Base-by-base conservation (phyloP, 257 asterid species). In the Solanum commersonii region DNA sequence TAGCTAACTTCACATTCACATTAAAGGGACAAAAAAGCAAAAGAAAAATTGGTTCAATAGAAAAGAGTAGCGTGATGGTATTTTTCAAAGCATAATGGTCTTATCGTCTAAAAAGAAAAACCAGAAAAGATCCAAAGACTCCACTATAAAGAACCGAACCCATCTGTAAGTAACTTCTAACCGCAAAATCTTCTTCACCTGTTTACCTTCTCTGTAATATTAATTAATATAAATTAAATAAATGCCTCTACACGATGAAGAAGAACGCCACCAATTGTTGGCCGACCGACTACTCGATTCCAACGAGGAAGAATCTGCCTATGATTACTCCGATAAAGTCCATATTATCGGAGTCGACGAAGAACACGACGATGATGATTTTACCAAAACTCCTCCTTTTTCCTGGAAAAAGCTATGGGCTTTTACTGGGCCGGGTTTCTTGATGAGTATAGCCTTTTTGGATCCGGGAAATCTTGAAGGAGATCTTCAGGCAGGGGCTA, bases 381-480 rank as follows among this genome's bases (percentile, higher is more conserved):
- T 93, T 87, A 88, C 88, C 77, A 15, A 13, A 27, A 38, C 89
- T 38, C 97, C 98, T 83, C 94, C 98, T 5, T 95, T 95, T 87
- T 95, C 98, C 35, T 95, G 98, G 98, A 88, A 92, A 83, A 95
- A 94, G 92, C 95, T 95, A 3, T 95, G 98, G 98, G 93, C 93
- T 1, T 95, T 95, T 92, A 95, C 96, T 6, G 98, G 98, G 2
- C 98, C 98, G 0, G 98, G 98, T 14, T 95, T 95, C 56, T 82
- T 95, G 76, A 95, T 94, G 98, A 94, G 98, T 90, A 94, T 95
- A 38, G 98, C 98, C 0, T 95, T 95, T 84, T 70, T 95, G 91
- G 98, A 95, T 93, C 98, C 98, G 83, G 98, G 98, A 0, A 95
- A 95, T 90, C 91, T 95, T 29, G 98, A 95, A 88, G 97, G 98